Evolutionary conservation across 2,329 filamentous ascomycete genomes (phyloP).

Genomic region (Plectosphaerella sp.): DNA sequence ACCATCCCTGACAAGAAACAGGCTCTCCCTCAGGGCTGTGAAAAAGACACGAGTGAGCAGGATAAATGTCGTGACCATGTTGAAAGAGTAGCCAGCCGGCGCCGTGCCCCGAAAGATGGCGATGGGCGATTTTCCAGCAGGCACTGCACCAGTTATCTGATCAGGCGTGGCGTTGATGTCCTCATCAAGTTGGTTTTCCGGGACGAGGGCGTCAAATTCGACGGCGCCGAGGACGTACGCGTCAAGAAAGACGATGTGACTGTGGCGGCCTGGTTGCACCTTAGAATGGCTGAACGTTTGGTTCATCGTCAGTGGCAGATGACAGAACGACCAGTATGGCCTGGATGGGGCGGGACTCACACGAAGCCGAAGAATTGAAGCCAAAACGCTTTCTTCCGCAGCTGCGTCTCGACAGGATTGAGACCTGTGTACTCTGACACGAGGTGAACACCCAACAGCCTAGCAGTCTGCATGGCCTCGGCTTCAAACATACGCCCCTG

Average conservation of each 20-base stretch:
- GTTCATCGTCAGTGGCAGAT: background rate
- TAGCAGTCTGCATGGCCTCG: conserved; percentile 26
- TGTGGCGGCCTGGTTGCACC: conserved; percentile 14
- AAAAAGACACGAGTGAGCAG: conserved; percentile 21
- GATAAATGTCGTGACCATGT: conserved; percentile 22
- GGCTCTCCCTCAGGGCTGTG: conserved; percentile 11
- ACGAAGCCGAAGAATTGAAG: conserved; percentile 26
- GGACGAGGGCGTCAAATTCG: conserved; percentile 21
- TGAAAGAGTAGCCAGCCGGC: conserved; percentile 8
- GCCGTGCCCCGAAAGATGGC: background rate
- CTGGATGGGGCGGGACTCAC: conserved; percentile 2
- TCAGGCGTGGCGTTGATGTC: too few species aligned
- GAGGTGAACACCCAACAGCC: conserved; percentile 24
- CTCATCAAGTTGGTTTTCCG: too few species aligned
- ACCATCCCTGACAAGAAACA: conserved; percentile 9
- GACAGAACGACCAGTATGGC: background rate
- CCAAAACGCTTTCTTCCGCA: conserved; percentile 31
- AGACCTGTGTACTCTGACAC: conserved; percentile 24
- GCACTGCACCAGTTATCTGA: too few species aligned
- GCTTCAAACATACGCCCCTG: conserved; percentile 29
- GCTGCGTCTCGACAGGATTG: conserved; percentile 25
- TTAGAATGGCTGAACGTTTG: conserved; percentile 9
- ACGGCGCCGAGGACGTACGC: conserved; percentile 20
- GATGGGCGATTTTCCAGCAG: too few species aligned
- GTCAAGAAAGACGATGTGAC: conserved; percentile 21